Evolutionary conservation across 495 filamentous ascomycete species (phyloP), one percentile per base, ranked within the genome.

Genomic region (Penicillium salamii): DNA sequence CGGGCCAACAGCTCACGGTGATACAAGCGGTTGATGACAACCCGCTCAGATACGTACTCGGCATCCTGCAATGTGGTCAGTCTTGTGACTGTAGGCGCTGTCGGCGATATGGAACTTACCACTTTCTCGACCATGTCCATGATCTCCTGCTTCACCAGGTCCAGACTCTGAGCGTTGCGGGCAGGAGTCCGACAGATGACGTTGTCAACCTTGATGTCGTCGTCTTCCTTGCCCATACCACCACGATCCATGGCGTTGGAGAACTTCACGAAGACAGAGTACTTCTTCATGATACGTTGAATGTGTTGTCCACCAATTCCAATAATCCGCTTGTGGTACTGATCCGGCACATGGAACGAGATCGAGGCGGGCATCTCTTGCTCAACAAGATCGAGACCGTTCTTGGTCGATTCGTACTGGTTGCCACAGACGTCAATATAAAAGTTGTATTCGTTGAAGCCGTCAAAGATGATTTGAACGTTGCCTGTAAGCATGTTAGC

Each of bases 261-360:
- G 64, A 99, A 99, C 66, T 99, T 99, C 74, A 99, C 93, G 54
- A 97, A 99, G 49, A 99, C 93, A 2, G 93, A 99, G 72, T 99
- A 95, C 69, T 97, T 97, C 76, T 99, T 99, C 93, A 97, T 99
- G 74, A 97, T 97, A 49, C 91, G 91, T 65, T 99, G 93, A 59
- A 99, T 99, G 59, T 97, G 95, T 65, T 96, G 90, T 14, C 93
- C 93, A 51, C 93, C 95, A 50, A 97, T 97, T 45, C 93, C 93
- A 55, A 99, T 99, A 55, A 99, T 99, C 34, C 95, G 90, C 75
- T 97, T 99, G 70, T 99, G 93, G 64, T 99, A 99, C 61, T 97
- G 91, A 59, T 97, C 95, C n/a, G 93, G 93, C 19, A 99, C 93
- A 62, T 99, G 93, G 77, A 99, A 99, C 0, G 95, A 96, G 62